These are phyloP conservation scores for Mycena vitilis DNA, from an alignment of 768 basidiomycete species.

Conservation along the genomic window DNA sequence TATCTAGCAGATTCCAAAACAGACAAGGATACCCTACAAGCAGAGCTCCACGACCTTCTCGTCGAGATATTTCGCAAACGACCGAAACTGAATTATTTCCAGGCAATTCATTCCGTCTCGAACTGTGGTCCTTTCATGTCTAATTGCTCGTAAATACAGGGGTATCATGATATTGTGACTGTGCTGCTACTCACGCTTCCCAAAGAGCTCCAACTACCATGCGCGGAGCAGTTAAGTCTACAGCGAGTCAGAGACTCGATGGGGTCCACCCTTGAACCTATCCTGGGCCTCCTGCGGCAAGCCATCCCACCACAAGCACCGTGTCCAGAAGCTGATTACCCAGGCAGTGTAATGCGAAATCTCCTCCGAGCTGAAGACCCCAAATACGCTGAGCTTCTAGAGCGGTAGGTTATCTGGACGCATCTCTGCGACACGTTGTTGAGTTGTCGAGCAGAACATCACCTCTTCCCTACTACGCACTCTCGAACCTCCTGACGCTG, in stretches of 20 bases:
- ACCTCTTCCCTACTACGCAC: conserved; percentile 88
- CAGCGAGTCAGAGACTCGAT: conserved; percentile 89
- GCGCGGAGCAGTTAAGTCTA: conserved; percentile 79
- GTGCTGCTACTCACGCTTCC: conserved; percentile 85
- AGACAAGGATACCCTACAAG: conserved; percentile 70
- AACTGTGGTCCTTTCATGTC: background rate
- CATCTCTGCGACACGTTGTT: conserved; percentile 11
- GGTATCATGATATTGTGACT: conserved; percentile 93
- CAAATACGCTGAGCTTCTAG: conserved; percentile 73
- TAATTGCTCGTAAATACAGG: conserved; percentile 54
- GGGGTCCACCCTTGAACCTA: conserved; percentile 85
- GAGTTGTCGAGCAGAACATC: conserved; percentile 60
- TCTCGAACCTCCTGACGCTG: conserved; percentile 90
- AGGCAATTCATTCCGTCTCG: conserved; percentile 54
- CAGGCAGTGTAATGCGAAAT: conserved; percentile 75
- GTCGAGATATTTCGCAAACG: conserved; percentile 80
- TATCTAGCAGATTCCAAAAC: conserved; percentile 35
- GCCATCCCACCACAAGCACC: conserved; percentile 18
- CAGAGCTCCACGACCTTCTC: conserved; percentile 76
- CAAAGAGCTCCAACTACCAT: conserved; percentile 63
- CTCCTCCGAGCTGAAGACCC: conserved; percentile 80
- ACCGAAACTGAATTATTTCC: conserved; percentile 85
- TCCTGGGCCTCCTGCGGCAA: conserved; percentile 83
- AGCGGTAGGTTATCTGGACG: conserved; percentile 58
- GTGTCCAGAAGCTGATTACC: conserved; percentile 3